phyloP scores from a whole-genome alignment of 208 protist genomes.

The Crithidia expoeki region DNA sequence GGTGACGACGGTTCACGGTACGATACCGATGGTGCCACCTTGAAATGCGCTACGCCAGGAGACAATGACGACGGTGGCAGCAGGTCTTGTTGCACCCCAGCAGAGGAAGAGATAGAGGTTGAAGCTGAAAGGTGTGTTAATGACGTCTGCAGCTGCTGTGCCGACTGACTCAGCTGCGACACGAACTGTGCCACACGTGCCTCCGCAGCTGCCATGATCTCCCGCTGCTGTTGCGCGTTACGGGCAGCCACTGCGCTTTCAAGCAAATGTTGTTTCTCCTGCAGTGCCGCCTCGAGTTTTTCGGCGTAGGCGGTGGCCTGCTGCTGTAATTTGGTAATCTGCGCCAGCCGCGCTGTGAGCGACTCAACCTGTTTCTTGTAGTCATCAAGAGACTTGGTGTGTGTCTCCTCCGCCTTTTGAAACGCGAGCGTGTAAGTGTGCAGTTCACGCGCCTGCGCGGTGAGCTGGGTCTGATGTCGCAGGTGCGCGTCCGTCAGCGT shows the following conservation, averaged over 20 bases:
- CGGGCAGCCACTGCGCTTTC: not conserved
- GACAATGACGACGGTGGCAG: not conserved
- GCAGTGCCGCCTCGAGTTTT: constrained; percentile 22
- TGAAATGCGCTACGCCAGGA: not conserved
- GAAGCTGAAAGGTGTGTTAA: not conserved
- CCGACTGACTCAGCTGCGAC: constrained; percentile 9
- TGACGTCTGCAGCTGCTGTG: constrained; percentile 17
- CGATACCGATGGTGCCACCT: not conserved
- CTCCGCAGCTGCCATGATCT: constrained; percentile 9
- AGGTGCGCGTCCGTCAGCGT: constrained; percentile 14
- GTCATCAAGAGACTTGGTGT: too few relatives aligned
- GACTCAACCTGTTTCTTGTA: not conserved
- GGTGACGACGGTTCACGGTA: constrained; percentile 18
- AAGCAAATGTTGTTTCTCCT: constrained; percentile 12
- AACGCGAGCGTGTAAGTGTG: not conserved
- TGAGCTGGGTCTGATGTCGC: not conserved
- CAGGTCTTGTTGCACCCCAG: not conserved
- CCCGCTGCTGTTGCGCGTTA: not conserved
- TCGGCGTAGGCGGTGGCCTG: constrained; percentile 10
- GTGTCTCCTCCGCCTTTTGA: not conserved
- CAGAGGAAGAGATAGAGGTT: not conserved
- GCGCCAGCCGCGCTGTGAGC: constrained; percentile 17
- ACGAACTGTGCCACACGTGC: constrained; percentile 11
- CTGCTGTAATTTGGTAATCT: constrained; percentile 29
- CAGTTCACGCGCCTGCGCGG: not conserved